Evolutionary conservation across 352 stramenopile species (phyloP).

Genomic region (Pythium apleroticum): DNA sequence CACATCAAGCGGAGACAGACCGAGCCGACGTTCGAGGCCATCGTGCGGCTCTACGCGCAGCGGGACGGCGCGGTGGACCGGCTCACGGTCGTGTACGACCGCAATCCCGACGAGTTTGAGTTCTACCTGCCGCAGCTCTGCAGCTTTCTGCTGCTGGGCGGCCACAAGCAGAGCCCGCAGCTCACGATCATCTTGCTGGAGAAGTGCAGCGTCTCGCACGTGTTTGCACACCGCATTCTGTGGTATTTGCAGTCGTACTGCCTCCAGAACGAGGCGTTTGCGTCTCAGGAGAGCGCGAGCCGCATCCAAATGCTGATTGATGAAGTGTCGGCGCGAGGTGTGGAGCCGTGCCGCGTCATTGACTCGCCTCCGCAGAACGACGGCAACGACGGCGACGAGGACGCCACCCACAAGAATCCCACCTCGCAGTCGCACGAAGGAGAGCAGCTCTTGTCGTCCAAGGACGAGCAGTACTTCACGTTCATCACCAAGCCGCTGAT

Average conservation of each 20-base stretch:
- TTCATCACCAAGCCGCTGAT: conserved; percentile 40
- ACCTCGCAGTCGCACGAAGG: conserved; percentile 33
- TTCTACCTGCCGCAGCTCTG: conserved; percentile 86
- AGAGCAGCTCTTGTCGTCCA: conserved; percentile 46
- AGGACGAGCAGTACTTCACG: conserved; percentile 72
- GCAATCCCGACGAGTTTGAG: conserved; percentile 66
- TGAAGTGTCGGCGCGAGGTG: conserved; percentile 63
- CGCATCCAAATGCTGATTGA: conserved; percentile 81
- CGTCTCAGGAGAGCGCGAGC: conserved; percentile 49
- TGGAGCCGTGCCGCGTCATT: conserved; percentile 41
- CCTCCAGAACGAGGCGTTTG: conserved; percentile 55
- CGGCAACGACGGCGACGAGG: background rate
- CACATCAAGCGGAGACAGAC: conserved; percentile 60
- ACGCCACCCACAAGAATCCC: background rate
- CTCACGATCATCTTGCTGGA: conserved; percentile 67
- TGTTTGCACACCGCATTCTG: conserved; percentile 84
- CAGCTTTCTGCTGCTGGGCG: conserved; percentile 77
- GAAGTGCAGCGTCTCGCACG: conserved; percentile 80
- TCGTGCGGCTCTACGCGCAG: conserved; percentile 83
- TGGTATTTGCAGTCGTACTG: conserved; percentile 87
- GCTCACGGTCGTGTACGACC: conserved; percentile 50
- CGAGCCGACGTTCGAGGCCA: conserved; percentile 78
- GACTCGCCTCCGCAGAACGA: conserved; percentile 31
- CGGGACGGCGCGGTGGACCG: conserved; percentile 63
- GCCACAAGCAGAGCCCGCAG: conserved; percentile 63